Conservation (phyloP, 2,329 filamentous ascomycete genomes). For the Malbranchea cinnamomea region DNA sequence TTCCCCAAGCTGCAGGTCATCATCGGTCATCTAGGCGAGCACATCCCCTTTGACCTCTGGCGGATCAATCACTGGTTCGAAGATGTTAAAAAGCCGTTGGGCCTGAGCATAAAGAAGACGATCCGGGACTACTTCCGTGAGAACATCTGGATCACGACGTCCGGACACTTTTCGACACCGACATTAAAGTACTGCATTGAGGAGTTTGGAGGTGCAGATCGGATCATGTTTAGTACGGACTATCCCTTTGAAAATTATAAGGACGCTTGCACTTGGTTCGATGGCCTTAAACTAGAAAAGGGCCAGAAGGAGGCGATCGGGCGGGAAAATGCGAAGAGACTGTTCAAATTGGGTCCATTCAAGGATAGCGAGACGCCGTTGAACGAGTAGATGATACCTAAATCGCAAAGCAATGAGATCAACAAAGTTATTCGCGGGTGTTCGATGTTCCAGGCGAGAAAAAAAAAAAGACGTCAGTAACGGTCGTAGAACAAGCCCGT, state of each 20-base stretch:
- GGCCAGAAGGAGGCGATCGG: slow-evolving; percentile 28
- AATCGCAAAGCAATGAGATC: too few relatives aligned
- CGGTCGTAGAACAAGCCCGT: too few relatives aligned
- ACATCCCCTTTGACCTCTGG: slow-evolving; percentile 38
- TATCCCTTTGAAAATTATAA: slow-evolving; percentile 27
- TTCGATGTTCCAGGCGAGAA: too few relatives aligned
- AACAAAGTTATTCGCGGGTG: too few relatives aligned
- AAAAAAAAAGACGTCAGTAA: too few relatives aligned
- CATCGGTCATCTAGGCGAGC: slow-evolving; percentile 34
- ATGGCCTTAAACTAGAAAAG: slow-evolving; percentile 24
- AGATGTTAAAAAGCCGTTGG: slow-evolving; percentile 23
- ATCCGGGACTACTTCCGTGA: slow-evolving; percentile 30
- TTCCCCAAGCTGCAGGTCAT: slow-evolving; percentile 34
- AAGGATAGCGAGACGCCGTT: slow-evolving; percentile 18
- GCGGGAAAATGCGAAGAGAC: slow-evolving; percentile 31
- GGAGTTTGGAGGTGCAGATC: slow-evolving; percentile 24
- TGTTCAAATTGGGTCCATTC: slow-evolving; percentile 24
- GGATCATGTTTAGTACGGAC: slow-evolving; percentile 29
- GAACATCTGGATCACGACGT: slow-evolving; percentile 30
- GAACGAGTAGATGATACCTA: too few relatives aligned
- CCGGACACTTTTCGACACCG: slow-evolving; percentile 26
- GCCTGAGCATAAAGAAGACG: slow-evolving; percentile 26
- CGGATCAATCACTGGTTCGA: slow-evolving; percentile 30
- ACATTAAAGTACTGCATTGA: slow-evolving; percentile 26
- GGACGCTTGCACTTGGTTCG: slow-evolving; percentile 31